Conservation (phyloP, 495 filamentous ascomycete genomes). For the Penicillium paradoxum region DNA sequence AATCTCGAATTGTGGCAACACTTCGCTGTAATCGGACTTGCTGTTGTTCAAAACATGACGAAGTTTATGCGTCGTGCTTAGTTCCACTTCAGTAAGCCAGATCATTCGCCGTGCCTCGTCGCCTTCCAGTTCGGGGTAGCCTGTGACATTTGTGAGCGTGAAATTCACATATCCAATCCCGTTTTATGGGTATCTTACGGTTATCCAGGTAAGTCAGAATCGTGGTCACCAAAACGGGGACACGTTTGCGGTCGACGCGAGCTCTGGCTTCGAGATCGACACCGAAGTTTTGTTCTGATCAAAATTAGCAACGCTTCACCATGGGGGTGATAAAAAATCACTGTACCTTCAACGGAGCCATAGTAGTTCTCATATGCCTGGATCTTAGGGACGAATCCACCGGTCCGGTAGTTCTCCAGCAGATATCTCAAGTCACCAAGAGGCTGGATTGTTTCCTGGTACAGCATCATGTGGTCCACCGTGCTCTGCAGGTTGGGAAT, state of each 20-base stretch:
- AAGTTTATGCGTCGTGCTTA: slow-evolving; percentile 79
- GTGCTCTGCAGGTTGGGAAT: slow-evolving; percentile 93
- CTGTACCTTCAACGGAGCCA: slow-evolving; percentile 78
- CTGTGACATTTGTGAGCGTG: slow-evolving; percentile 27
- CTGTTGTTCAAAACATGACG: slow-evolving; percentile 81
- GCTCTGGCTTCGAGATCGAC: slow-evolving; percentile 94
- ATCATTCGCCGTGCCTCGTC: slow-evolving; percentile 90
- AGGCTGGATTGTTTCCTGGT: slow-evolving; percentile 96
- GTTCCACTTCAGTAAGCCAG: slow-evolving; percentile 88
- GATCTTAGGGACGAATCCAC: slow-evolving; percentile 86
- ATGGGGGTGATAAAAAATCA: not conserved
- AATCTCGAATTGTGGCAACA: slow-evolving; percentile 81
- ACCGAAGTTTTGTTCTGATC: slow-evolving; percentile 88
- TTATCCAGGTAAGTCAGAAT: slow-evolving; percentile 92
- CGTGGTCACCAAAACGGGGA: slow-evolving; percentile 87
- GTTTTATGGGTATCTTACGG: slow-evolving; percentile 41
- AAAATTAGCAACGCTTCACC: slow-evolving; percentile 16
- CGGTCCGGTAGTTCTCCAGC: slow-evolving; percentile 96
- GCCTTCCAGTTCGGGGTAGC: slow-evolving; percentile 95
- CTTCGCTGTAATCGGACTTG: slow-evolving; percentile 69
- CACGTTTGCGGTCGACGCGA: slow-evolving; percentile 87
- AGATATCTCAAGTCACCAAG: slow-evolving; percentile 87
- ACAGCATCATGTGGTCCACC: slow-evolving; percentile 97
- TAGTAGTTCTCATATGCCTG: slow-evolving; percentile 98
- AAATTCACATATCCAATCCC: no score